Conservation (phyloP, 345 rosid genomes). For the Trapa bicornis region DNA sequence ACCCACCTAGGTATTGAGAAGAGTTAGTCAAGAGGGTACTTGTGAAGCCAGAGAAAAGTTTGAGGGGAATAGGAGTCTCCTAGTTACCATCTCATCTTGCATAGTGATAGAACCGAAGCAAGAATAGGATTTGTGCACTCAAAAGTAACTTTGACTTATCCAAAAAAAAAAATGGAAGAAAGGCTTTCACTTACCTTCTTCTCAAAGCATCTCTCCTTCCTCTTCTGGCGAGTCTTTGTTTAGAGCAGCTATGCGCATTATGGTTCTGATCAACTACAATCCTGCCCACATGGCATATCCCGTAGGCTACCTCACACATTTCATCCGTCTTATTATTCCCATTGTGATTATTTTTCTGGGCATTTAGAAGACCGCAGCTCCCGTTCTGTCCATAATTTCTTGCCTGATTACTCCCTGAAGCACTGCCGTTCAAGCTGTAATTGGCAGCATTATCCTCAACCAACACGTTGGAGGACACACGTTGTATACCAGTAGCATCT, state of each 20-base stretch:
- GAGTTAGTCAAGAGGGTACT: background rate
- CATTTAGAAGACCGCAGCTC: constrained; percentile 17
- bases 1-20: background rate
- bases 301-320: constrained; percentile 12
- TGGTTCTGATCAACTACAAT: constrained; percentile 15
- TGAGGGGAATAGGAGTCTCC: background rate
- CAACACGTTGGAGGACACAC: constrained; percentile 23
- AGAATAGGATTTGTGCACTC: background rate
- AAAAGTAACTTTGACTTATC: constrained; percentile 1
- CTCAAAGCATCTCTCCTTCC: constrained; percentile 49
- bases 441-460: constrained; percentile 18
- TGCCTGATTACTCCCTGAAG: constrained; percentile 35
- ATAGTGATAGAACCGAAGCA: background rate
- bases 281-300: constrained; percentile 11
- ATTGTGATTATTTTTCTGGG: constrained; percentile 17
- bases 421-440: constrained; percentile 26
- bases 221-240: constrained; percentile 45
- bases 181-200: constrained; percentile 28
- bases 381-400: constrained; percentile 29
- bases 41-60: background rate
- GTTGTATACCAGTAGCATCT: constrained; percentile 14
- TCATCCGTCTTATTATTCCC: constrained; percentile 15
- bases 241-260: constrained; percentile 33
- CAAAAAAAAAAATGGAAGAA: too few relatives aligned
- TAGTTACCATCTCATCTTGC: background rate